Percentiles rank a stretch among this genome's conserved stretches.
Conservation (phyloP, 257 asterid species). For the Solanum bulbocastanum region DNA sequence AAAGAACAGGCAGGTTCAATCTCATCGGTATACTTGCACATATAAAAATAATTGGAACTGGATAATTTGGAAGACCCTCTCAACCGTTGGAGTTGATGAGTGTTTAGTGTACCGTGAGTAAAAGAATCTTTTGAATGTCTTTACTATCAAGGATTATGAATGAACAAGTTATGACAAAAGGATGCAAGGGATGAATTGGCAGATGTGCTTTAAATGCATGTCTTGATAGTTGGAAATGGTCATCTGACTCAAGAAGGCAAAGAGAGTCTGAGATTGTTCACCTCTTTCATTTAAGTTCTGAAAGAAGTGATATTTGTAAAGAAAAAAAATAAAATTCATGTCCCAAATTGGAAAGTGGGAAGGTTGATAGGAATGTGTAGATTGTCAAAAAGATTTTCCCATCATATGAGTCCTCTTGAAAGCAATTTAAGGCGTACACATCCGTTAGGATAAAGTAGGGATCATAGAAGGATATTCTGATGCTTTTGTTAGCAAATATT, state of each 20-base stretch:
- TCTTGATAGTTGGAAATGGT: neutral
- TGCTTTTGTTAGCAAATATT: neutral
- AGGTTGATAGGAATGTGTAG: neutral
- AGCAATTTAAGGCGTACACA: neutral
- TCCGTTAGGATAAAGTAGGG: neutral
- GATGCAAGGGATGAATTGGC: neutral
- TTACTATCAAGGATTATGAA: neutral
- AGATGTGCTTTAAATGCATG: neutral
- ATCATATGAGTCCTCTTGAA: neutral
- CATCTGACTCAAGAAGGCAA: neutral
- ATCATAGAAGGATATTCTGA: neutral
- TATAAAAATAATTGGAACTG: neutral
- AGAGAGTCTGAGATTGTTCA: neutral
- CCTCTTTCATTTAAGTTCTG: neutral
- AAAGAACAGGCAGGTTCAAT: neutral
- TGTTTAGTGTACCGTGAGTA: neutral
- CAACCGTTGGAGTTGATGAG: neutral
- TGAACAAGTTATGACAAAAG: neutral
- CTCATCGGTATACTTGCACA: neutral
- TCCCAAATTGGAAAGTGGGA: neutral
- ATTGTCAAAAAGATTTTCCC: neutral
- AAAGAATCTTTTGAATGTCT: neutral
- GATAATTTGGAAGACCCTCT: neutral
- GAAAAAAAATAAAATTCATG: neutral
- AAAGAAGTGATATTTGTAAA: neutral